Conservation (phyloP, 116 monocot species). For the Papilionanthe hybrid region DNA sequence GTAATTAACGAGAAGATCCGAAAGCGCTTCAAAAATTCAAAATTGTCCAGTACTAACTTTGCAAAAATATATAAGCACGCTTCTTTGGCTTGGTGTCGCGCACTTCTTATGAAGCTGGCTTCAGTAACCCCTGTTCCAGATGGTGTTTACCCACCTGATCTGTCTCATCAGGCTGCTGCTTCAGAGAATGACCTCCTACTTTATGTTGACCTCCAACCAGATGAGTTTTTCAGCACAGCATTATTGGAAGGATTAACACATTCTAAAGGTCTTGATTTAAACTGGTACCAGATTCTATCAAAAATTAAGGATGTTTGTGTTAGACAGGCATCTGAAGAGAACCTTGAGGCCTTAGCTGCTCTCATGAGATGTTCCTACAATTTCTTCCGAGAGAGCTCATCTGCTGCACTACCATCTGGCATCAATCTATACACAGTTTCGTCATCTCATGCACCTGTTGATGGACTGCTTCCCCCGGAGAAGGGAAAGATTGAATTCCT, state of each 20-base stretch:
- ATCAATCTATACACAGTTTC: slow-evolving; percentile 67
- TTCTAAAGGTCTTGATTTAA: slow-evolving; percentile 63
- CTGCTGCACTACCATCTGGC: slow-evolving; percentile 75
- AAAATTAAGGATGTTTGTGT: slow-evolving; percentile 65
- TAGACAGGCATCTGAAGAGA: slow-evolving; percentile 57
- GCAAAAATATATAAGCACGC: slow-evolving; percentile 82
- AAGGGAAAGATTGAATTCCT: slow-evolving; percentile 45
- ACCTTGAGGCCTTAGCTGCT: slow-evolving; percentile 65
- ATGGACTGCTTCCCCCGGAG: slow-evolving; percentile 25
- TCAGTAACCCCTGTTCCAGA: slow-evolving; percentile 68
- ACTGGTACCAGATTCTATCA: slow-evolving; percentile 57
- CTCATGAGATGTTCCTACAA: slow-evolving; percentile 78
- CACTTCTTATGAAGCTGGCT: slow-evolving; percentile 68
- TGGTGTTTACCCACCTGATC: slow-evolving; percentile 10
- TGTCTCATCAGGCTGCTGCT: slow-evolving; percentile 5
- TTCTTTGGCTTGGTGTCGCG: slow-evolving; percentile 88
- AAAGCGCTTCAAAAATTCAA: slow-evolving; percentile 89
- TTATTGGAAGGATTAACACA: slow-evolving; percentile 47
- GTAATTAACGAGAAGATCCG: slow-evolving; percentile 91
- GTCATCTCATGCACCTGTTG: slow-evolving; percentile 27
- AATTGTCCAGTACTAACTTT: slow-evolving; percentile 62
- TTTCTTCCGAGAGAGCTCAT: slow-evolving; percentile 82
- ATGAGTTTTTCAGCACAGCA: slow-evolving; percentile 65
- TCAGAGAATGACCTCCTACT: slow-evolving; percentile 44
- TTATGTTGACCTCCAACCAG: slow-evolving; percentile 76